Evolutionary conservation across 495 filamentous ascomycete genomes (phyloP).

Genomic region (Symbiotaphrina buchneri): DNA sequence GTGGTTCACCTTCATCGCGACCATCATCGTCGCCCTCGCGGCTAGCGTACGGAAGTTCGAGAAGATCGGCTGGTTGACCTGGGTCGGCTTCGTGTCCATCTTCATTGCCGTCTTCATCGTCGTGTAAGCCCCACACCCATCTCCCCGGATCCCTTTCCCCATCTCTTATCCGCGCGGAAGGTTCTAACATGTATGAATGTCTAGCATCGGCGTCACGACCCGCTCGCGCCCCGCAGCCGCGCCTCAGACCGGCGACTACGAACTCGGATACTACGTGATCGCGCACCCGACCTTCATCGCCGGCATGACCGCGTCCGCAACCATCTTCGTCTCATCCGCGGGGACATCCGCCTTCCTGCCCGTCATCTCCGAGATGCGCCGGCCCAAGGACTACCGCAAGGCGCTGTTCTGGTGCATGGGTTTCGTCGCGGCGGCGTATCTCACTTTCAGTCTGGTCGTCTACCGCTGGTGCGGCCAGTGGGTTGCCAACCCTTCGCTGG

Average conservation of each 20-base stretch:
- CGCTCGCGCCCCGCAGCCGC: conserved; percentile 15
- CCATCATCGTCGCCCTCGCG: conserved; percentile 12
- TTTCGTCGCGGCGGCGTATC: conserved; percentile 12
- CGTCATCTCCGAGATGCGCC: conserved; percentile 12
- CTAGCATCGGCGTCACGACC: conserved; percentile 19
- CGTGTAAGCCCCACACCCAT: too few species aligned
- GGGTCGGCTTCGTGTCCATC: conserved; percentile 20
- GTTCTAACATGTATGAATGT: too few species aligned
- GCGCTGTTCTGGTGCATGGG: conserved; percentile 13
- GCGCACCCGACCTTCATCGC: conserved; percentile 9
- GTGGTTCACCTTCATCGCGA: conserved; percentile 16
- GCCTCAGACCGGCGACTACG: conserved; percentile 9
- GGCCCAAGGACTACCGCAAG: conserved; percentile 13
- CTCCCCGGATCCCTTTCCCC: too few species aligned
- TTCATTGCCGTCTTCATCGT: conserved; percentile 25
- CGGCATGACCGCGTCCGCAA: conserved; percentile 17
- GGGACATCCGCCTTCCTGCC: conserved; percentile 9
- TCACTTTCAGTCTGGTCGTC: conserved; percentile 13
- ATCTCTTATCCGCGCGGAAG: too few species aligned
- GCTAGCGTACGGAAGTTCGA: conserved; percentile 14
- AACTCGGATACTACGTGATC: conserved; percentile 9
- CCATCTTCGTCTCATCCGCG: conserved; percentile 15
- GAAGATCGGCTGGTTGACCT: conserved; percentile 23
- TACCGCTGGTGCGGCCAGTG: conserved; percentile 15
- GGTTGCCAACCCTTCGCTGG: conserved; percentile 15